Evolutionary conservation across 805 yeast species (phyloP), one percentile per base, ranked within the genome.

Genomic region (Saturnispora mendoncae): DNA sequence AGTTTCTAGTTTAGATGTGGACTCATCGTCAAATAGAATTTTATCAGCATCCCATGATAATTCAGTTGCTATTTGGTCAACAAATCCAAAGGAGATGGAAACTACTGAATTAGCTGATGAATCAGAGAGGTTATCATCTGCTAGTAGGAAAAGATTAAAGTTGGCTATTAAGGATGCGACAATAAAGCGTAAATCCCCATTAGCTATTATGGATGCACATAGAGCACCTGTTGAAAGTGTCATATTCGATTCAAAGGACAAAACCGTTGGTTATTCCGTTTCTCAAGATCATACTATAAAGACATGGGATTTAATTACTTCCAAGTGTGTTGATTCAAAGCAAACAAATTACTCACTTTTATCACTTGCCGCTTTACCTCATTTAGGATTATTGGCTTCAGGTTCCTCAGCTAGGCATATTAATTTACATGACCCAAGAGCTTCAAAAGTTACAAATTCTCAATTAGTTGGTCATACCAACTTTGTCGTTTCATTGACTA

Each of bases 321-420:
- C 84, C 10, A 74, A 84, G 49, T 77, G 86, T 53, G 82, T 92
- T 23, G 96, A 87, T 57, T 84, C 97, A 4, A 80, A 83, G 61
- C 74, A 83, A 17, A 87, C 97, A 0, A 83, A 88, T 12, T 88
- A 75, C 61, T 80, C 97, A 9, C 69, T 92, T 48, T 69, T 88
- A 34, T 84, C 95, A 0, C 62, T 88, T 23, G 68, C 78, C 24
- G 79, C 79, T 50, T 67, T 92, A 46, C 76, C 84, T 6, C 68
- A 74, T 38, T 65, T 80, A 40, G 75, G 84, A 47, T 66, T 92
- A 42, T 64, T 92, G 24, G 95, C 88, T 7, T 76, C 90, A 43
- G 98, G 98, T n/a, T 86, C 97, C 1, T 81, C 95, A 10, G 97
- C 97, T n/a, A 81, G 98, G 62, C 97, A 92, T 62, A 88, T 92